These are phyloP conservation scores for Priceomyces fermenticarens DNA, from an alignment of 805 yeast genomes.

Conservation along the genomic window DNA sequence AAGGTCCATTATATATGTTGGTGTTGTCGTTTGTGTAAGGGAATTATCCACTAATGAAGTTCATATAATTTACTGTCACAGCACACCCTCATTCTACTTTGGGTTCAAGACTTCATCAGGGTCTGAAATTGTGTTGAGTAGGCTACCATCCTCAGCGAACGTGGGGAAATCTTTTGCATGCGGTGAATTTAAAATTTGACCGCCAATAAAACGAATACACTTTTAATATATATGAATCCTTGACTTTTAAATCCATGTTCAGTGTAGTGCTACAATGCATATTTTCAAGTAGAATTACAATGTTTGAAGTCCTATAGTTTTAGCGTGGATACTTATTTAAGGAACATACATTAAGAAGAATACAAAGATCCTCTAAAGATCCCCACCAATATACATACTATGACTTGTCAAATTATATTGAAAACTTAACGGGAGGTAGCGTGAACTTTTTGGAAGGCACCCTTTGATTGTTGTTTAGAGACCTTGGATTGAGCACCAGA, in stretches of 20 bases:
- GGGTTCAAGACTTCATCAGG: constrained; percentile 18
- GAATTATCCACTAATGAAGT: constrained; percentile 6
- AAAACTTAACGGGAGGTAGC: constrained; percentile 88
- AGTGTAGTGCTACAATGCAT: not conserved
- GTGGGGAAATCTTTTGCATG: constrained; percentile 20
- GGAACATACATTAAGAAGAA: constrained; percentile 13
- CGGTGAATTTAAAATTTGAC: constrained; percentile 19
- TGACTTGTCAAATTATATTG: constrained; percentile 7
- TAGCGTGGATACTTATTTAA: constrained; percentile 1
- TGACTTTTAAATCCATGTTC: not conserved
- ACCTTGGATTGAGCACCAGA: constrained; percentile 62
- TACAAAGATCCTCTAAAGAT: constrained; percentile 6
- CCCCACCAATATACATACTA: constrained; percentile 9
- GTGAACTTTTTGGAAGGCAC: constrained; percentile 95
- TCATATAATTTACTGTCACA: constrained; percentile 33
- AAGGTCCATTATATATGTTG: constrained; percentile 23
- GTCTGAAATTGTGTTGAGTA: constrained; percentile 23
- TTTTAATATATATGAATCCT: no score
- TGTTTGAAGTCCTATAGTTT: no score
- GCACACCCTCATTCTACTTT: constrained; percentile 36
- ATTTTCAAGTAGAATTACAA: constrained; percentile 1
- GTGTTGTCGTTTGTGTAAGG: constrained; percentile 24
- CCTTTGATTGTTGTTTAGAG: constrained; percentile 96
- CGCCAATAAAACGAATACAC: not conserved
- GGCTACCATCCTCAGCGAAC: constrained; percentile 9